Evolutionary conservation across 1,139 yeast genomes (phyloP), one percentile per base, ranked within the genome.

Genomic region (Pichia sp.): DNA sequence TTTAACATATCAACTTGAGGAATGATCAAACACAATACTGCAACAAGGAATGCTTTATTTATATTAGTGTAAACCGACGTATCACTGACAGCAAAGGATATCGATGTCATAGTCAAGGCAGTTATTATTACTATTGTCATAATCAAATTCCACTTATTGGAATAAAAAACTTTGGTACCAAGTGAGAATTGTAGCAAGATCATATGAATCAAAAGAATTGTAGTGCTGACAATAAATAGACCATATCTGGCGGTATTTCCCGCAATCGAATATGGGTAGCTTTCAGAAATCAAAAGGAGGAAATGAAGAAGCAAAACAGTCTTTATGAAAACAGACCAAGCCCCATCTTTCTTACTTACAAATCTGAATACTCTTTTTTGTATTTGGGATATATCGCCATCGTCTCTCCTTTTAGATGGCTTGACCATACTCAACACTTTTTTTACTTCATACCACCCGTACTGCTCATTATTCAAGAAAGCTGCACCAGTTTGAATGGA

Each of bases 401-500:
- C 63, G 32, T 76, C 73, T 47, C 84, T 84, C 50, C 90, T 77
- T 54, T 78, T 78, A 1, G 89, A 81, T 0, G 98, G 97, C 46
- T 72, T 74, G 0, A 86, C 87, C 64, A 86, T 87, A 19, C 78
- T 72, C 52, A 93, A 72, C 8, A 87, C 76, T 63, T 85, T 84
- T 60, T 82, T 82, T 16, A 90, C 86, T 62, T 90, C 97, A 59
- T 85, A 80, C 97, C 97, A 93, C 0, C 95, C 81, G 44, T 84
- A 80, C 68, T 93, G 98, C 51, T 87, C 90, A 13, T 79, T 76
- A 0, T 96, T 90, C 72, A 86, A 75, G 64, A 79, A 92, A 0
- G 97, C 98, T 56, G 88, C 79, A 7, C 98, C 98, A 0, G 95
- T 82, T n/a, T 86, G 79, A 57, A 79, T 77, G 0, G 96, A 80